Evolutionary conservation across 768 basidiomycete species (phyloP), one percentile per base, ranked within the genome.

Genomic region (Cystofilobasidium capitatum): DNA sequence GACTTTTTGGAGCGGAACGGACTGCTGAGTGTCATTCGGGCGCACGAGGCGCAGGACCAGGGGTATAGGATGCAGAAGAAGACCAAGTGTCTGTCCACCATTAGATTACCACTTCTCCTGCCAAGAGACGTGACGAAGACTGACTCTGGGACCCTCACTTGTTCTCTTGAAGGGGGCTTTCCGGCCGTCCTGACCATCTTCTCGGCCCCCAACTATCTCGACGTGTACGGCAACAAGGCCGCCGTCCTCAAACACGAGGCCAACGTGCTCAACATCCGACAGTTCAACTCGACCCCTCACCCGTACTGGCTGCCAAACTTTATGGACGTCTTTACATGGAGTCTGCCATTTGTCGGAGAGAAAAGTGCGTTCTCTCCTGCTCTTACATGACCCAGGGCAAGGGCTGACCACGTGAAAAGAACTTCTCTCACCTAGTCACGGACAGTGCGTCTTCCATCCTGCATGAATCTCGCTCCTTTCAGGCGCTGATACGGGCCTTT

Each of bases 121-220:
- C 33, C 12, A 37, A 22, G 36, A 3, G 58, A 55, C 54, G 54
- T 31, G 51, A 26, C 4, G 26, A 33, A 55, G 17, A 33, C n/a
- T n/a, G 39, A 16, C 3, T 26, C 16, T 2, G 39, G 40, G 39
- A 60, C 36, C 20, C n/a, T 16, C 35, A 20, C 3, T 29, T 51
- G 26, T 35, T 24, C 14, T n/a, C 17, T 40, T n/a, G 22, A 22
- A 45, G 54, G 62, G 0, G 93, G 94, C 8, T 98, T 99, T 81
- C 94, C 96, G 22, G 94, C 92, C 20, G 93, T 99, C 67, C 98
- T 99, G 92, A 98, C 94, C n/a, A 92, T 99, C 74, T 99, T 99
- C 80, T 93, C 90, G 17, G 66, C 66, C 26, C 66, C 66, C 22
- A 60, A 68, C 59, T 68, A 68, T 45, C 59, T 98, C 66, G 96